Evolutionary conservation across 345 rosid species (phyloP).

Genomic region (Bretschneidera sinensis): DNA sequence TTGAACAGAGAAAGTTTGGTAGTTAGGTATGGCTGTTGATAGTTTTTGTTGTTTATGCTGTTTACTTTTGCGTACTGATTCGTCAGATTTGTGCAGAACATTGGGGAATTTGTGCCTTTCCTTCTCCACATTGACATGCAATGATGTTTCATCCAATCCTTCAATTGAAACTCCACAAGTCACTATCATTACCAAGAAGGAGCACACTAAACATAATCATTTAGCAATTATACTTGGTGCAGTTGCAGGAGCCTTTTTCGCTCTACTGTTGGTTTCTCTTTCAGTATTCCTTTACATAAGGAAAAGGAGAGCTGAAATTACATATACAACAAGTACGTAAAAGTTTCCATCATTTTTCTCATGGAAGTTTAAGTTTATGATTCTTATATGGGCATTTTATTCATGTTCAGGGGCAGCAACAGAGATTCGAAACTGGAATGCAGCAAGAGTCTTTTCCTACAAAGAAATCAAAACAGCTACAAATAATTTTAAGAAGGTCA

Average conservation of each 20-base stretch:
- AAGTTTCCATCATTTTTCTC: slow-evolving; percentile 7
- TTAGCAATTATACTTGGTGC: slow-evolving; percentile 52
- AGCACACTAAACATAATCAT: slow-evolving; percentile 33
- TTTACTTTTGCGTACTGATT: slow-evolving; percentile 14
- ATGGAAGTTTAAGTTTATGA: not conserved
- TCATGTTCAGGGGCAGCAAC: slow-evolving; percentile 37
- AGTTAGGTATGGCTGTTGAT: slow-evolving; percentile 51
- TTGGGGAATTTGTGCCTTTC: slow-evolving; percentile 78
- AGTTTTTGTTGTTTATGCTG: no score
- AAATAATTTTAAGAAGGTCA: slow-evolving; percentile 67
- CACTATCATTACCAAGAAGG: slow-evolving; percentile 46
- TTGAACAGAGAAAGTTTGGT: slow-evolving; percentile 61
- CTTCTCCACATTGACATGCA: slow-evolving; percentile 57
- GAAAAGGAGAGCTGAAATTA: slow-evolving; percentile 38
- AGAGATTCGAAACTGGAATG: slow-evolving; percentile 80
- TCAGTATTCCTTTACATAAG: slow-evolving; percentile 31
- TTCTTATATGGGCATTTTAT: slow-evolving; percentile 11
- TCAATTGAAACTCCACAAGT: slow-evolving; percentile 75
- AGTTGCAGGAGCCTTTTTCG: slow-evolving; percentile 54
- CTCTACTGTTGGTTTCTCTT: slow-evolving; percentile 36
- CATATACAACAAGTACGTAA: slow-evolving; percentile 44
- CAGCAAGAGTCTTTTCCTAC: slow-evolving; percentile 69
- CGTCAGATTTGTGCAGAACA: slow-evolving; percentile 40
- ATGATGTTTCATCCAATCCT: slow-evolving; percentile 53
- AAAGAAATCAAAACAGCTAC: slow-evolving; percentile 83